phyloP scores from a whole-genome alignment of 805 yeast species.

The Candida stauntonica region DNA sequence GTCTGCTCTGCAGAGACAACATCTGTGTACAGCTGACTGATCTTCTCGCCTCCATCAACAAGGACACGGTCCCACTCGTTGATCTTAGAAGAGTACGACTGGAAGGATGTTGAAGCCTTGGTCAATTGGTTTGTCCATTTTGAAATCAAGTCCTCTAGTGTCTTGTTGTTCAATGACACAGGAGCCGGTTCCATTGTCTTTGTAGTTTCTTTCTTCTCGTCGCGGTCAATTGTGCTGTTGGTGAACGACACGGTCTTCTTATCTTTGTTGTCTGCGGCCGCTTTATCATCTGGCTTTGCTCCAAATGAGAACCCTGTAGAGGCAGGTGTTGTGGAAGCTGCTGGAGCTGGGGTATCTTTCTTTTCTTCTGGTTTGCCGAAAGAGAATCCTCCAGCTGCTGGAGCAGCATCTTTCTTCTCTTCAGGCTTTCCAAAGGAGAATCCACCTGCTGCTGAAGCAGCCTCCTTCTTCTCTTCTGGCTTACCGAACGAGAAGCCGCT shows the following conservation, averaged over 20 bases:
- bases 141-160: conserved; percentile 85
- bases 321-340: conserved; percentile 5
- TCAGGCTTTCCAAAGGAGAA: conserved; percentile 19
- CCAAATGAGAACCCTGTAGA: conserved; percentile 20
- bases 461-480: conserved; percentile 15
- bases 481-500: conserved; percentile 18
- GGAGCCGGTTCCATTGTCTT: conserved; percentile 62
- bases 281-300: conserved; percentile 14
- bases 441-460: conserved; percentile 12
- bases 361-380: conserved; percentile 7
- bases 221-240: conserved; percentile 22
- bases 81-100: conserved; percentile 66
- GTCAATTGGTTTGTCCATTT: conserved; percentile 90
- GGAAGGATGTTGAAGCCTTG: conserved; percentile 68
- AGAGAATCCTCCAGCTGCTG: background rate
- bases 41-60: conserved; percentile 81
- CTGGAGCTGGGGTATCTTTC: conserved; percentile 13
- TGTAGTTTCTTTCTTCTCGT: conserved; percentile 36
- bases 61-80: conserved; percentile 83
- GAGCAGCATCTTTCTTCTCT: conserved; percentile 4
- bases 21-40: conserved; percentile 70
- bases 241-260: conserved; percentile 28
- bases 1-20: conserved; percentile 79
- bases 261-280: conserved; percentile 20
- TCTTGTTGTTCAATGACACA: conserved; percentile 80